A percentile compares a stretch with the other conserved stretches of the same genome.
Conservation (phyloP, 140 eudicot genomes). For the Senecio squalidus region DNA sequence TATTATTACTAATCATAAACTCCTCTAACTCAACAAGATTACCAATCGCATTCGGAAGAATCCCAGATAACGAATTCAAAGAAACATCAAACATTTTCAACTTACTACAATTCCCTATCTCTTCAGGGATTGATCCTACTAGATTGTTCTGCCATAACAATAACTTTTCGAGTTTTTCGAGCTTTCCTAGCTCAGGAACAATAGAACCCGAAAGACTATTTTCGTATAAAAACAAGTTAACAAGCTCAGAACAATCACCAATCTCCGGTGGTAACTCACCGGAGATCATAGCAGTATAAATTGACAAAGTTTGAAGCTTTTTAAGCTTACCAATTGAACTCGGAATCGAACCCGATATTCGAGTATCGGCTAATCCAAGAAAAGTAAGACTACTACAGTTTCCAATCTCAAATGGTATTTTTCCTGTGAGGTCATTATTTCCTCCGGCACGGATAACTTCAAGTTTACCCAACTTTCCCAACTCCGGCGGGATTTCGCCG, state of each 20-base stretch:
- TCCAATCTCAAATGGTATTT: constrained; percentile 64
- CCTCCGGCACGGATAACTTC: constrained; percentile 69
- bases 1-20: constrained; percentile 66
- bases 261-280: constrained; percentile 72
- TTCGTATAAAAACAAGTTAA: constrained; percentile 57
- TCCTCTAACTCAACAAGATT: constrained; percentile 47
- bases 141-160: constrained; percentile 67
- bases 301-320: constrained; percentile 57
- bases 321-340: constrained; percentile 49
- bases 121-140: constrained; percentile 58
- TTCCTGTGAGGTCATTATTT: constrained; percentile 63
- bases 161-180: constrained; percentile 51
- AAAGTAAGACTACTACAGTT: constrained; percentile 47
- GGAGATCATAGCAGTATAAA: constrained; percentile 65
- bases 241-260: constrained; percentile 68
- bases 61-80: constrained; percentile 60
- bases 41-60: constrained; percentile 59
- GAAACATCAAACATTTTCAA: constrained; percentile 59
- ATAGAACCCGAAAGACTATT: constrained; percentile 64
- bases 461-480: constrained; percentile 42
- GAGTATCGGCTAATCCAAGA: constrained; percentile 64
- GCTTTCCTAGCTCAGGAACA: constrained; percentile 51
- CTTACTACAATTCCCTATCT: constrained; percentile 63
- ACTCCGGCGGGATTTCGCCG: constrained; percentile 48
- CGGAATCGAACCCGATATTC: constrained; percentile 65